These are phyloP conservation scores for Elaeagnus macrophylla DNA, from an alignment of 306 rosid genomes.

Conservation along the genomic window DNA sequence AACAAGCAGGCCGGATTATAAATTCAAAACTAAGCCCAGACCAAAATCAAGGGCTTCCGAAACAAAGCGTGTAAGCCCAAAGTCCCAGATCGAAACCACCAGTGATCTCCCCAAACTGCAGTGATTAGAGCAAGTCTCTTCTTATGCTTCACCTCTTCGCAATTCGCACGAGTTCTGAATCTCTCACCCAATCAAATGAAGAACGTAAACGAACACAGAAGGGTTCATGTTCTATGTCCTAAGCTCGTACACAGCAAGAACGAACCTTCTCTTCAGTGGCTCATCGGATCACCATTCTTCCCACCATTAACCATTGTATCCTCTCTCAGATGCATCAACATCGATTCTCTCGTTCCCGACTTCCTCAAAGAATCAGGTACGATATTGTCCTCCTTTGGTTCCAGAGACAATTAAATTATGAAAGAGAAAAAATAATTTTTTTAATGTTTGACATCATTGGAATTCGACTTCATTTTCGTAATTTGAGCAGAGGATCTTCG, in stretches of 20 bases:
- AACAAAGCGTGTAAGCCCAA: no score
- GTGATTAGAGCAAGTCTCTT: no score
- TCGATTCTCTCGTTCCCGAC: conserved; percentile 41
- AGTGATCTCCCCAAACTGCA: no score
- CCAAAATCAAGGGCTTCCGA: no score
- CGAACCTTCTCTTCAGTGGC: conserved; percentile 60
- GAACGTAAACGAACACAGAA: conserved; percentile 14
- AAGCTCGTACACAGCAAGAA: conserved; percentile 32
- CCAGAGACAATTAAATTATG: neutral
- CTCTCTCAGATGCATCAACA: conserved; percentile 52
- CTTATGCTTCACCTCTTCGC: no score
- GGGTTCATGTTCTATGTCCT: conserved; percentile 42
- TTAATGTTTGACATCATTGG: neutral
- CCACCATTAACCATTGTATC: conserved; percentile 70
- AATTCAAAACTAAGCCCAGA: no score
- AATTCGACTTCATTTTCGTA: conserved; percentile 1
- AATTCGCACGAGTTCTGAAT: no score
- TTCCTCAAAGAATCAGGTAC: conserved; percentile 58
- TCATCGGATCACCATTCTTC: conserved; percentile 76
- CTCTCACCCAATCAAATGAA: conserved; percentile 17
- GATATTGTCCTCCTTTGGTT: neutral
- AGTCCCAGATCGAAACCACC: no score
- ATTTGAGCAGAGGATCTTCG: conserved; percentile 56
- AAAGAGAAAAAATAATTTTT: neutral
- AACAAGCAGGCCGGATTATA: no score